Base-by-base conservation (phyloP, 306 rosid genomes). In the Canavalia gladiata region DNA sequence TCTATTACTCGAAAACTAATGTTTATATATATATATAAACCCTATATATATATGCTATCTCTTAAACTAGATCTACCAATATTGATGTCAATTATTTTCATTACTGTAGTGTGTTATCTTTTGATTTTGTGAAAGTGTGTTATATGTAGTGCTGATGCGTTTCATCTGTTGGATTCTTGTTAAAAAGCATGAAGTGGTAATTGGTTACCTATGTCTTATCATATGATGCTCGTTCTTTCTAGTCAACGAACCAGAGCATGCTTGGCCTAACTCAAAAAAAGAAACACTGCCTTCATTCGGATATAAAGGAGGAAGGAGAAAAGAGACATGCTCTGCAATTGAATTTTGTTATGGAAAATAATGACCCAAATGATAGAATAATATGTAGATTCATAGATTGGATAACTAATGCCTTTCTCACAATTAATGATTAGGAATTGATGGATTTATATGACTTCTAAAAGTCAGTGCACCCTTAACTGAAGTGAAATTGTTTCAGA, bases 141-240 rank as follows among this genome's bases (percentile, higher is more conserved):
- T 18, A 18, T 18, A 18, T 18, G 25, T 18, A 18, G 25, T 41
- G 62, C 46, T 7, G 28, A 42, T 83, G 62, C 55, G 80, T 37
- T 82, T 39, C 46, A 78, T 31, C 45, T 70, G 46, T 78, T 74
- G 58, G 82, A 74, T 58, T 68, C 84, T 59, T 69, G 7, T 25
- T 34, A 43, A 50, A 51, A 86, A 68, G 65, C 9, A 5, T 76
- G 81, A 81, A 66, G 74, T 41, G 37, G 52, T 33, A 41, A 11
- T 47, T 29, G 11, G 5, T 12, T 13, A 35, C 8, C 55, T 1
- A 6, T 7, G 29, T 46, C 30, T 50, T 51, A 63, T 81, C 80
- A 66, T 34, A 72, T 35, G 59, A 60, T 34, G 57, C 29, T 42
- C 1, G 45, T 43, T 33, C 37, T 42, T 9, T 33, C n/a, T 62